Evolutionary conservation across 2,329 filamentous ascomycete genomes (phyloP).

Genomic region (Chaetothyriales sp.): DNA sequence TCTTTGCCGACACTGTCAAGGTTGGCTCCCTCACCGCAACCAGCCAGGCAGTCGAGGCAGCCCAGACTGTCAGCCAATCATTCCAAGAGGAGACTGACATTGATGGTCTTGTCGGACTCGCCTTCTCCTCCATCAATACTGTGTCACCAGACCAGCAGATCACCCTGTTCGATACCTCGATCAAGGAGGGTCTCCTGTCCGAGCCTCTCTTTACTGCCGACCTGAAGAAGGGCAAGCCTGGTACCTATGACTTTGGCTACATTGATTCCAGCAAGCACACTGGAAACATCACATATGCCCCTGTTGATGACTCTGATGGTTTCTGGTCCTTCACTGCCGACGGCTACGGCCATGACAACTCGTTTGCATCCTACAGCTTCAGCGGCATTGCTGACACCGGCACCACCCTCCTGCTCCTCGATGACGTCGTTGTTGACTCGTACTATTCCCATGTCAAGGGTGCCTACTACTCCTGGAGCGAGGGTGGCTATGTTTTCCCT

Average conservation of each 20-base stretch:
- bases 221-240: conserved; percentile 38
- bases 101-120: conserved; percentile 46
- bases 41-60: conserved; percentile 51
- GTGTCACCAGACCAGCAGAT: conserved; percentile 34
- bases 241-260: conserved; percentile 43
- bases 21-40: conserved; percentile 46
- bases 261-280: conserved; percentile 45
- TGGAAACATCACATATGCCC: conserved; percentile 41
- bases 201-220: conserved; percentile 39
- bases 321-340: conserved; percentile 48
- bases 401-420: conserved; percentile 50
- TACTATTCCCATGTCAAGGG: conserved; percentile 47
- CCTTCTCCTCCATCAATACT: conserved; percentile 46
- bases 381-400: conserved; percentile 54
- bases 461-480: conserved; percentile 21
- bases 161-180: conserved; percentile 48
- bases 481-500: conserved; percentile 26
- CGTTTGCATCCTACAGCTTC: conserved; percentile 28
- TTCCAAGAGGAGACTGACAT: conserved; percentile 39
- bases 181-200: conserved; percentile 30
- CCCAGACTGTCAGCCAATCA: conserved; percentile 39
- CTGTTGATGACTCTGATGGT: conserved; percentile 40
- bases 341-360: conserved; percentile 40
- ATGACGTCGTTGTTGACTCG: conserved; percentile 35
- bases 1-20: conserved; percentile 50